Evolutionary conservation across 108 stramenopile genomes (phyloP).

Genomic region (Thalassiosira profunda): DNA sequence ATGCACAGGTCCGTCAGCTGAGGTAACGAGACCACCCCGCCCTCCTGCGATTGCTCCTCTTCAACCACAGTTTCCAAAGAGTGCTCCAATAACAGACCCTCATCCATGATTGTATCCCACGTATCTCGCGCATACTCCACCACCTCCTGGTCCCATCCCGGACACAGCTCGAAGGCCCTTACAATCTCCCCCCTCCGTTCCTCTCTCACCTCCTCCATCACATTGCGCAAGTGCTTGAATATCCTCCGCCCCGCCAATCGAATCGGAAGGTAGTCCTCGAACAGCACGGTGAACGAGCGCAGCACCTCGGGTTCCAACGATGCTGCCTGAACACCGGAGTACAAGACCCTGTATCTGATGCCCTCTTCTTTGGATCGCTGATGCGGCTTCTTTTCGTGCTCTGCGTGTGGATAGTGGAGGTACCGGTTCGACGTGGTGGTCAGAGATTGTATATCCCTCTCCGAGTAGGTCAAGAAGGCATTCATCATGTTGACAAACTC

Average conservation of each 20-base stretch:
- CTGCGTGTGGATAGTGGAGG: slow-evolving; percentile 1
- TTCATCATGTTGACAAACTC: slow-evolving; percentile 37
- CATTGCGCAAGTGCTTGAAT: slow-evolving; percentile 43
- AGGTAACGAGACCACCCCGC: slow-evolving; percentile 34
- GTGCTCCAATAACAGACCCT: slow-evolving; percentile 23
- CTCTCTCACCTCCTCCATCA: slow-evolving; percentile 57
- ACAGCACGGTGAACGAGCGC: slow-evolving; percentile 79
- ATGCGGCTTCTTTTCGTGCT: background rate
- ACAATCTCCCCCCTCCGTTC: slow-evolving; percentile 33
- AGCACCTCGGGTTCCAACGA: slow-evolving; percentile 68
- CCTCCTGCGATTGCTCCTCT: slow-evolving; percentile 10
- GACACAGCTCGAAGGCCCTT: slow-evolving; percentile 39
- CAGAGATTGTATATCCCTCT: slow-evolving; percentile 44
- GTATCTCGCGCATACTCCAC: slow-evolving; percentile 30
- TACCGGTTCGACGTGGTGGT: slow-evolving; percentile 41
- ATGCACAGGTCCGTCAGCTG: slow-evolving; percentile 20
- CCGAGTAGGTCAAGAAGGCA: slow-evolving; percentile 36
- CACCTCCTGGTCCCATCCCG: slow-evolving; percentile 13
- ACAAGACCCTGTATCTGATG: slow-evolving; percentile 57
- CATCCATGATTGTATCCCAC: slow-evolving; percentile 36
- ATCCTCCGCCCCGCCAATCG: slow-evolving; percentile 80
- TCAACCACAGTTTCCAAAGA: slow-evolving; percentile 3
- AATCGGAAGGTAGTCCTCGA: slow-evolving; percentile 79
- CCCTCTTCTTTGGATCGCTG: slow-evolving; percentile 32
- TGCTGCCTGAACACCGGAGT: slow-evolving; percentile 69